Base-by-base conservation (phyloP, 306 rosid species). In the Prunus mira region DNA sequence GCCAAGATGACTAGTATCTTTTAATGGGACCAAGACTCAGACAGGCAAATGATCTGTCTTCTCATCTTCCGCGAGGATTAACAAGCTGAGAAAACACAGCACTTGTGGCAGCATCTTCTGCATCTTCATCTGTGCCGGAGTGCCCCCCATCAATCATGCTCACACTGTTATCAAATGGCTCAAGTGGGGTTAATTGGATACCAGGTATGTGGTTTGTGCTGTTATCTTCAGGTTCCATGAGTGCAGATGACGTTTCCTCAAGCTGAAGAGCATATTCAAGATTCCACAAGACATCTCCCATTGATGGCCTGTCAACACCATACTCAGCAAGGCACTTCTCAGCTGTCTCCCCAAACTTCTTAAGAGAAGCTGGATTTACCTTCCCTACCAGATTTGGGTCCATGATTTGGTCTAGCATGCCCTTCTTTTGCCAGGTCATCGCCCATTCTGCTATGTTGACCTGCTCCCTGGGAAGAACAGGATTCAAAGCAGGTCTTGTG, bases 381-480 rank as follows among this genome's bases (percentile, higher is more conserved):
- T 89, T 90, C 65, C 98, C 98, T 14, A 63, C 89, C 34, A 95
- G 87, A 81, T 92, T 87, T 47, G 84, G 82, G 86, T 95, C 98
- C 97, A 95, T 92, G 90, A 95, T 84, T 76, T 92, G 96, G 76
- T 95, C 97, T 56, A 95, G 95, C 96, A 92, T 89, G 45, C 97
- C 98, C 86, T 95, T 95, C 85, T 92, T 90, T 84, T 92, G 97
- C 97, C 98, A 95, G 13, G 66, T 80, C 96, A 92, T 90, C 18
- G 97, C 97, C 96, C 96, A 95, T 84, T 92, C 98, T n/a, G 98
- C 98, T 83, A 95, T 92, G 77, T 95, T 95, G 72, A 95, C 97
- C 51, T 95, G 97, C 65, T 95, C 98, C 82, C 97, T 79, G 0
- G 98, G 98, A 66, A 95, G 98, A 57, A 90, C 98, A 24, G 97